Evolutionary conservation across 2,329 filamentous ascomycete genomes (phyloP).

Genomic region (Aureobasidium subglaciale): DNA sequence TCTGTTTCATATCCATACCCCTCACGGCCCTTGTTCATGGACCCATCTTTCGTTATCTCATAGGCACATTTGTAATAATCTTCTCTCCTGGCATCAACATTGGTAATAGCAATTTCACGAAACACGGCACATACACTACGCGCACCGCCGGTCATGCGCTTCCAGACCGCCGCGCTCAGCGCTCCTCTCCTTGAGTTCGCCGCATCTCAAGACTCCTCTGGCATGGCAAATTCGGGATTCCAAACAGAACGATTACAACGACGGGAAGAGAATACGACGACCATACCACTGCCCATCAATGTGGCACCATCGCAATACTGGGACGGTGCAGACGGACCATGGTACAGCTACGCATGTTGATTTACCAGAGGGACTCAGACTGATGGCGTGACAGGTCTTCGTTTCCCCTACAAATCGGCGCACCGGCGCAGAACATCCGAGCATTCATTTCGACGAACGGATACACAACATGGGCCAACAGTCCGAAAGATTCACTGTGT

Average conservation of each 20-base stretch:
- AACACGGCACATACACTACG: not conserved
- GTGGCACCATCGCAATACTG: slow-evolving; percentile 32
- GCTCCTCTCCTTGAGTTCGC: slow-evolving; percentile 7
- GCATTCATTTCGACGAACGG: slow-evolving; percentile 27
- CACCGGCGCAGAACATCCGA: slow-evolving; percentile 27
- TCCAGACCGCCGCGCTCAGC: slow-evolving; percentile 2
- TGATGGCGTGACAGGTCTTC: slow-evolving; percentile 31
- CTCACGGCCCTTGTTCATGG: not conserved
- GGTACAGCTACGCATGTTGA: slow-evolving; percentile 16
- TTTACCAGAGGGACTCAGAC: not conserved
- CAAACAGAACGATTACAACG: not conserved
- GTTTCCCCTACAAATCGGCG: slow-evolving; percentile 30
- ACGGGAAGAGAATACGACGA: slow-evolving; percentile 15
- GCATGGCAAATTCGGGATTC: not conserved
- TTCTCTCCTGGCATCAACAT: not conserved
- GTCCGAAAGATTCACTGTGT: slow-evolving; percentile 18
- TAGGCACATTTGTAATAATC: not conserved
- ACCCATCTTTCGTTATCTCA: not conserved
- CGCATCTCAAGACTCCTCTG: not conserved
- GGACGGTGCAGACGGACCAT: slow-evolving; percentile 28
- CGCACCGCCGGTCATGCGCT: slow-evolving; percentile 6
- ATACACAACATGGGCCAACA: slow-evolving; percentile 26
- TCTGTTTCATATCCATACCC: not conserved
- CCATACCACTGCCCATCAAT: slow-evolving; percentile 27
- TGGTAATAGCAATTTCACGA: not conserved